phyloP scores from a whole-genome alignment of 23 red algal species.

The Gracilaria gracilis region DNA sequence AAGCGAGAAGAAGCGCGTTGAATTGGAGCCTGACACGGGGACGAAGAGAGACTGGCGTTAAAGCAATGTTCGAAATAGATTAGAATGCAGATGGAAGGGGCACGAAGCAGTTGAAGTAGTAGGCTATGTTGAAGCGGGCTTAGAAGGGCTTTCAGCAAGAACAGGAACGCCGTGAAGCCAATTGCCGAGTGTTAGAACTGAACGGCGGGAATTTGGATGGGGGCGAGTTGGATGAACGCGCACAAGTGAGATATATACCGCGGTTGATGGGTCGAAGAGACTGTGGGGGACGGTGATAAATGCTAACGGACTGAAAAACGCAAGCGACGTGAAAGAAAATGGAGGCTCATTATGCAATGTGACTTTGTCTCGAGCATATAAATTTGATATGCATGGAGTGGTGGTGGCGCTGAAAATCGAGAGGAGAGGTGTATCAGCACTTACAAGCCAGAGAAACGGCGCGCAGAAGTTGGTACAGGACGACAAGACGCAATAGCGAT shows the following conservation, averaged over 20 bases:
- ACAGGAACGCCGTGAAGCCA: neutral
- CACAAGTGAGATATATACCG: neutral
- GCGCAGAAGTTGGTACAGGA: neutral
- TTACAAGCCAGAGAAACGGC: neutral
- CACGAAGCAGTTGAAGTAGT: neutral
- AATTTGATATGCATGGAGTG: neutral
- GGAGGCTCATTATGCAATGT: neutral
- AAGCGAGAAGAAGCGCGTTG: neutral
- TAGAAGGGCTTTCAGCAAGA: neutral
- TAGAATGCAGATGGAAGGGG: slow-evolving; percentile 35
- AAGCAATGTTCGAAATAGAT: neutral
- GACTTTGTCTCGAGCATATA: neutral
- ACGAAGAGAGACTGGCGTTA: neutral
- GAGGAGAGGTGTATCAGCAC: slow-evolving; percentile 12
- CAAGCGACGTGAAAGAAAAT: slow-evolving; percentile 17
- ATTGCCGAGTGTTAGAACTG: neutral
- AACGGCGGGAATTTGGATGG: slow-evolving; percentile 14
- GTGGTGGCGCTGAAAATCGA: neutral
- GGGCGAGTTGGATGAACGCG: neutral
- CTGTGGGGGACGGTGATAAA: neutral
- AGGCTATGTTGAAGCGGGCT: neutral
- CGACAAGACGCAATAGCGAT: neutral
- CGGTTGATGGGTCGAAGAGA: neutral
- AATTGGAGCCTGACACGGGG: slow-evolving; percentile 20
- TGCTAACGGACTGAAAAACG: slow-evolving; percentile 30